Evolutionary conservation across 108 stramenopile species (phyloP).

Genomic region (Nitzschia palea): DNA sequence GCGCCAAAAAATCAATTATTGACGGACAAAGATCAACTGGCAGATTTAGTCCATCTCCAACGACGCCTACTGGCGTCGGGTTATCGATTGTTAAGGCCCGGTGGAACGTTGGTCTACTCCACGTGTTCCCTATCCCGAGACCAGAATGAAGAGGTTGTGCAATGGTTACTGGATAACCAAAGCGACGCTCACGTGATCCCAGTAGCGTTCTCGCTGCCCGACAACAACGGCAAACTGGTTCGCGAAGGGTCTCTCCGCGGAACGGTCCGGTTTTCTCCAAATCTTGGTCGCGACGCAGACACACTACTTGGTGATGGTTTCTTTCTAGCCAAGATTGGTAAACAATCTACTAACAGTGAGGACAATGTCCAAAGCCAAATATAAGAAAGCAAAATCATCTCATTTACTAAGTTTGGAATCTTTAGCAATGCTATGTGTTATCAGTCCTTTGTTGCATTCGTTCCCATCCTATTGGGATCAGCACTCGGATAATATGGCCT

Average conservation of each 20-base stretch:
- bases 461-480: conserved; percentile 75
- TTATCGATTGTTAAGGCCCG: conserved; percentile 71
- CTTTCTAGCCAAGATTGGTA: conserved; percentile 63
- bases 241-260: conserved; percentile 44
- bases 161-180: conserved; percentile 62
- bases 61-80: conserved; percentile 67
- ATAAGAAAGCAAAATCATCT: not conserved
- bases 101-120: conserved; percentile 87
- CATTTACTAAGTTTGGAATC: not conserved
- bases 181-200: conserved; percentile 48
- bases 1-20: conserved; percentile 28
- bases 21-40: conserved; percentile 43
- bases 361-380: not conserved
- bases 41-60: conserved; percentile 79
- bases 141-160: conserved; percentile 91
- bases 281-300: conserved; percentile 17
- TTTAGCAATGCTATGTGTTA: not conserved
- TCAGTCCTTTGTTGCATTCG: conserved; percentile 10
- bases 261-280: conserved; percentile 64
- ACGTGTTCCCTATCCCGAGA: conserved; percentile 85
- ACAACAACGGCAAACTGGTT: conserved; percentile 20
- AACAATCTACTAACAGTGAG: conserved; percentile 7
- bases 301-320: conserved; percentile 57
- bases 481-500: conserved; percentile 87
- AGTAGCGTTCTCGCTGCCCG: conserved; percentile 37